These are phyloP conservation scores for Carex littledalei DNA, from an alignment of 176 grass and related monocot genomes.

Conservation along the genomic window DNA sequence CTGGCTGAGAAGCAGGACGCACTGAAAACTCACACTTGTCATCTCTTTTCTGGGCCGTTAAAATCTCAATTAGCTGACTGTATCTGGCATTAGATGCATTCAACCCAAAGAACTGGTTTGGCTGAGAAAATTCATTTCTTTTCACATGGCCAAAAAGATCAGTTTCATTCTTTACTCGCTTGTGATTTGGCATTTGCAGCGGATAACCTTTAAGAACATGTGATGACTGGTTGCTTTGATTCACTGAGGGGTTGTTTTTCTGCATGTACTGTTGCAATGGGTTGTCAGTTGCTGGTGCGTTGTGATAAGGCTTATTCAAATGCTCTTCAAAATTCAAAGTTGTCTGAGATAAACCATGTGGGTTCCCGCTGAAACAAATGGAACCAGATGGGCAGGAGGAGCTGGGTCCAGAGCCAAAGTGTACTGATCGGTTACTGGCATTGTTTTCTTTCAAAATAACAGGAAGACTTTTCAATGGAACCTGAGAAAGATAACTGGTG, in stretches of 20 bases:
- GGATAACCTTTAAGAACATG: conserved; percentile 40
- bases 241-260: conserved; percentile 17
- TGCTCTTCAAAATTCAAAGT: conserved; percentile 47
- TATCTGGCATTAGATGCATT: conserved; percentile 7
- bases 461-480: conserved; percentile 17
- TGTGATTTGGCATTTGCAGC: conserved; percentile 31
- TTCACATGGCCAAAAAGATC: background rate
- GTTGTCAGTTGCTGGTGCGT: background rate
- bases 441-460: conserved; percentile 26
- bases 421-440: conserved; percentile 19
- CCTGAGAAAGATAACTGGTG: conserved; percentile 23
- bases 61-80: background rate
- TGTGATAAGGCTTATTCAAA: conserved; percentile 22
- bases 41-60: conserved; percentile 6
- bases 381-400: background rate
- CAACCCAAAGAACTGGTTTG: conserved; percentile 29
- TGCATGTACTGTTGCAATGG: conserved; percentile 28
- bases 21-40: background rate
- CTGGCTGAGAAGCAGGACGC: background rate
- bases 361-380: conserved; percentile 25
- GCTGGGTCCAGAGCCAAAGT: conserved; percentile 1
- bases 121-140: conserved; percentile 9
- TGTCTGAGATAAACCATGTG: conserved; percentile 15
- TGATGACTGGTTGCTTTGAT: conserved; percentile 18
- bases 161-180: conserved; percentile 28